Evolutionary conservation across 2,329 filamentous ascomycete genomes (phyloP).

Genomic region (Ophiostoma fasciatum): DNA sequence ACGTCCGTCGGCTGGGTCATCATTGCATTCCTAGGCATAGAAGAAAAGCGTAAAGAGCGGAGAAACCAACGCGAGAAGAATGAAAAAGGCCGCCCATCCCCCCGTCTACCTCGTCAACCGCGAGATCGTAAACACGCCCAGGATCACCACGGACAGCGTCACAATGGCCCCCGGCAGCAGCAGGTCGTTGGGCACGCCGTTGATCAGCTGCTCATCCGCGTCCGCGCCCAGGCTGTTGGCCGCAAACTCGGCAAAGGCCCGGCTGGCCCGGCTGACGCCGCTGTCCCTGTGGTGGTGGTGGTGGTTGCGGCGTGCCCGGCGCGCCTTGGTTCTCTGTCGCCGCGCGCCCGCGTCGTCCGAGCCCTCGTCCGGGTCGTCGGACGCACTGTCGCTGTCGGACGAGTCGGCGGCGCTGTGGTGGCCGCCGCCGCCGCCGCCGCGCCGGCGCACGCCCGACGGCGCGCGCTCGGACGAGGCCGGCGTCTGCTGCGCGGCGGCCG

Average conservation of each 20-base stretch:
- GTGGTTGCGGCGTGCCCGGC: constrained; percentile 17
- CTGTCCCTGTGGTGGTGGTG: constrained; percentile 14
- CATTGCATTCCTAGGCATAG: no score
- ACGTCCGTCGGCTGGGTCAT: no score
- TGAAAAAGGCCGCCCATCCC: constrained; percentile 10
- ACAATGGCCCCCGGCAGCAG: constrained; percentile 88
- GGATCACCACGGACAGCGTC: constrained; percentile 85
- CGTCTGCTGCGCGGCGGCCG: constrained; percentile 13
- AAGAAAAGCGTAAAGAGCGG: not conserved
- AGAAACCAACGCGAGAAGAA: not conserved
- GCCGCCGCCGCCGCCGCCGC: constrained; percentile 27
- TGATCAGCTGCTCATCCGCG: constrained; percentile 57
- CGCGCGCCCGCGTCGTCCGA: constrained; percentile 3
- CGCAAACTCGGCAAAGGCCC: constrained; percentile 7
- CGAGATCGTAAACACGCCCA: constrained; percentile 81
- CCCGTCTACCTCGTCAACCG: constrained; percentile 36
- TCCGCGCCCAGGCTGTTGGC: constrained; percentile 5
- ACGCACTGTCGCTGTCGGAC: constrained; percentile 34
- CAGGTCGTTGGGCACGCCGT: constrained; percentile 86
- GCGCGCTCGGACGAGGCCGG: constrained; percentile 27
- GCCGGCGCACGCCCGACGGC: constrained; percentile 19
- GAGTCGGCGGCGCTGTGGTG: constrained; percentile 11
- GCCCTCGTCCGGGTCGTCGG: constrained; percentile 35
- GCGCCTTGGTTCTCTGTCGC: constrained; percentile 10
- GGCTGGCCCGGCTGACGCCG: constrained; percentile 4